These are phyloP conservation scores for Boletus sensibilis DNA, from an alignment of 768 basidiomycete species.

Conservation along the genomic window DNA sequence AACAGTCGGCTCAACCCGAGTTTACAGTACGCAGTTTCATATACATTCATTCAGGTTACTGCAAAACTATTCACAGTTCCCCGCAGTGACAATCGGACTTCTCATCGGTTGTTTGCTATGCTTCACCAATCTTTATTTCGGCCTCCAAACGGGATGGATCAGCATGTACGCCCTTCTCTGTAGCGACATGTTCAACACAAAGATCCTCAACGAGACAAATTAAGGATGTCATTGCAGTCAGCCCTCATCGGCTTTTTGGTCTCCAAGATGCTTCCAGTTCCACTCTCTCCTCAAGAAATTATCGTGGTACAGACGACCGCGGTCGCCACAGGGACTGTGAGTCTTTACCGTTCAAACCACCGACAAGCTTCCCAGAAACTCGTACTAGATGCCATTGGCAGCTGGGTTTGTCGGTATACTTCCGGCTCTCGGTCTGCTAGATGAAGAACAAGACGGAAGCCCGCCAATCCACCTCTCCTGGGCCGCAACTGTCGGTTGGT, in stretches of 20 bases:
- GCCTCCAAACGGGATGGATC: conserved; percentile 88
- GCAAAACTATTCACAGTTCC: conserved; percentile 25
- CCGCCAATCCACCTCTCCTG: conserved; percentile 74
- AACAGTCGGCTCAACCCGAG: conserved; percentile 20
- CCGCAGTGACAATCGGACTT: conserved; percentile 75
- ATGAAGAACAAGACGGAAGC: conserved; percentile 69
- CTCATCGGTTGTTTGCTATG: conserved; percentile 84
- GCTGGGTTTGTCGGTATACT: conserved; percentile 91
- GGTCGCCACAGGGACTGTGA: conserved; percentile 81
- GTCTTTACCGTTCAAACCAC: neutral
- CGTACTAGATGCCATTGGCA: conserved; percentile 69
- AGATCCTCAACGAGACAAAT: neutral
- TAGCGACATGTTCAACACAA: neutral
- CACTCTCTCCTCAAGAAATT: conserved; percentile 87
- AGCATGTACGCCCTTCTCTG: conserved; percentile 57
- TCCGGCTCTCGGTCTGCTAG: conserved; percentile 83
- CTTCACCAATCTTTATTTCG: conserved; percentile 89
- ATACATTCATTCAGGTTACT: neutral
- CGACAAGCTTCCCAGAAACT: neutral
- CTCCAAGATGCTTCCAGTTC: conserved; percentile 68
- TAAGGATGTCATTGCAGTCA: conserved; percentile 94
- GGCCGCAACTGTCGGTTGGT: conserved; percentile 79
- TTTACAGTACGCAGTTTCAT: conserved; percentile 28
- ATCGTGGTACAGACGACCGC: conserved; percentile 95
- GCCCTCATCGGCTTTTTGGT: conserved; percentile 89